Evolutionary conservation across 1,139 yeast genomes (phyloP).

Genomic region (Hyphopichia pseudoburtonii): DNA sequence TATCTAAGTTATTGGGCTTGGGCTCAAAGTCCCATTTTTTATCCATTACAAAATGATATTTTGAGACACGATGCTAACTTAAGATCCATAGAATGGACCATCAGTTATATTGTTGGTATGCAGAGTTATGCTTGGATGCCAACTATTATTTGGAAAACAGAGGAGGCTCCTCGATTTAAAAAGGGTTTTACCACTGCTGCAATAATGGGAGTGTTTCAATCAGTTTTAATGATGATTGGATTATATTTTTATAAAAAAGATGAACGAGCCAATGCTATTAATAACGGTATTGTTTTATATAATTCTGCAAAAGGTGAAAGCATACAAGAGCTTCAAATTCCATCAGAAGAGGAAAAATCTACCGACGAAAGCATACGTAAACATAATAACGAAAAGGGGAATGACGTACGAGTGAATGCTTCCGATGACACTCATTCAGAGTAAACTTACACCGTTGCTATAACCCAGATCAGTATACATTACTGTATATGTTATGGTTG

Average conservation of each 20-base stretch:
- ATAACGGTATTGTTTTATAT: constrained; percentile 44
- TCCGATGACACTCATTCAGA: no score
- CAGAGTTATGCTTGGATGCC: constrained; percentile 26
- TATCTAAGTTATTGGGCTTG: constrained; percentile 21
- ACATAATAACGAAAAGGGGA: no score
- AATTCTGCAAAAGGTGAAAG: constrained; percentile 12
- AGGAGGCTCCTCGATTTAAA: constrained; percentile 49
- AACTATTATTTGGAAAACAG: constrained; percentile 25
- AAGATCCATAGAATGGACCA: constrained; percentile 31
- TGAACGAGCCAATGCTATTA: constrained; percentile 44
- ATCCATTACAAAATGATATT: constrained; percentile 39
- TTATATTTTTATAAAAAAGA: constrained; percentile 53
- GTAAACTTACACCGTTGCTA: no score
- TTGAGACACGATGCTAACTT: constrained; percentile 35
- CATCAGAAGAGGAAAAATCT: no score
- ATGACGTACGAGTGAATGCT: no score
- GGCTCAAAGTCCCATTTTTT: constrained; percentile 35
- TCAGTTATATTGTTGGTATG: constrained; percentile 29
- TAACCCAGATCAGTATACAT: no score
- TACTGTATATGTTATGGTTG: no score
- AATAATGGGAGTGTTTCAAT: constrained; percentile 18
- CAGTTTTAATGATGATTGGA: constrained; percentile 22
- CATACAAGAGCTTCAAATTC: no score
- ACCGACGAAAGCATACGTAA: no score
- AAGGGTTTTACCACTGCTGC: constrained; percentile 43